Evolutionary conservation across 148 eudicot species (phyloP).

Genomic region (Chenopodium formosanum): DNA sequence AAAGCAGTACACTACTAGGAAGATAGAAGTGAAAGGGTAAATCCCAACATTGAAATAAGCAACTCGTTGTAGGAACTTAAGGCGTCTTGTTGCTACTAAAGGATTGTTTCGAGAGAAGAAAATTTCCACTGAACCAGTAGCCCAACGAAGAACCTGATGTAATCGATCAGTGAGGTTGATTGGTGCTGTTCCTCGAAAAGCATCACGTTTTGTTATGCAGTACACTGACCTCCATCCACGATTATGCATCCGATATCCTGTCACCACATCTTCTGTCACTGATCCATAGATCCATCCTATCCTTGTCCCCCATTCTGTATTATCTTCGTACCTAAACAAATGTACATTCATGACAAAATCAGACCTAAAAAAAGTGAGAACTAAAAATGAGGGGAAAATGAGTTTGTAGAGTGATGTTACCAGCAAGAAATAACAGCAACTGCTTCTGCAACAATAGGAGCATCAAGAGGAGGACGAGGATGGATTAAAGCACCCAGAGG

Average conservation of each 20-base stretch:
- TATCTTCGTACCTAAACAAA: neutral
- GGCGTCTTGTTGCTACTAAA: neutral
- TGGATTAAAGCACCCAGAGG: neutral
- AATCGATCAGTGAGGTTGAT: neutral
- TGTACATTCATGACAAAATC: neutral
- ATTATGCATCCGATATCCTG: neutral
- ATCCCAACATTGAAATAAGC: neutral
- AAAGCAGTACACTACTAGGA: neutral
- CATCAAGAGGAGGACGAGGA: neutral
- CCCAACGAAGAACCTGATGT: neutral
- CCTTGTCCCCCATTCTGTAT: neutral
- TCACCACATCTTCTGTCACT: neutral
- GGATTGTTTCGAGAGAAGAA: neutral
- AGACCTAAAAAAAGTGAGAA: neutral
- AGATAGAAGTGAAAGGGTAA: neutral
- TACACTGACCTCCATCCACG: neutral
- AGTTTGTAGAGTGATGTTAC: neutral
- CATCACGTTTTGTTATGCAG: neutral
- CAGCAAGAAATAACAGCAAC: neutral
- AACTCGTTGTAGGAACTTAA: neutral
- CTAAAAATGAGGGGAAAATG: neutral
- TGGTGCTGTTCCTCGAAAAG: neutral
- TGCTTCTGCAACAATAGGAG: neutral
- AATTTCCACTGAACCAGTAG: neutral
- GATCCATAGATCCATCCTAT: neutral